phyloP scores from a whole-genome alignment of 257 asterid species.

The Solanum dulcamara region DNA sequence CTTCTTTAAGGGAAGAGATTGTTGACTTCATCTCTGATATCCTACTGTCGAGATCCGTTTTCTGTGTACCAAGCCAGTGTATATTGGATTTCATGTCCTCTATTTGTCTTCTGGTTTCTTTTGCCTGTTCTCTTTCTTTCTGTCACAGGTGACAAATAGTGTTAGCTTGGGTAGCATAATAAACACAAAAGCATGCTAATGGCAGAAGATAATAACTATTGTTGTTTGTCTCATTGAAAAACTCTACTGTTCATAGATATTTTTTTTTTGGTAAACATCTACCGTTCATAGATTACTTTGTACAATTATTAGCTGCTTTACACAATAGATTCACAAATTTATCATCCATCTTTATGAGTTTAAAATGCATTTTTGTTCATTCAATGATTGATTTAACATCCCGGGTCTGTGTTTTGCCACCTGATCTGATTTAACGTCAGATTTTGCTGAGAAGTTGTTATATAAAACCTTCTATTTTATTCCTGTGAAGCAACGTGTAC shows the following conservation, averaged over 20 bases:
- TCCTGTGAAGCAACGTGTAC: not conserved
- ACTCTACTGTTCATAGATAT: not conserved
- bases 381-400: not conserved
- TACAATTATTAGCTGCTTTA: not conserved
- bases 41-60: constrained; percentile 25
- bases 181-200: not conserved
- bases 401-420: not conserved
- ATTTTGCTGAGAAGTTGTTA: not conserved
- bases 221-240: not conserved
- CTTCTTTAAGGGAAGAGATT: constrained; percentile 53
- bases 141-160: constrained; percentile 4
- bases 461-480: not conserved
- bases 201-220: not conserved
- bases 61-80: constrained; percentile 31
- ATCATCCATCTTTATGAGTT: not conserved
- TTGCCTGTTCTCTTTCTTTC: constrained; percentile 44
- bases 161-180: not conserved
- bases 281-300: not conserved
- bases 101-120: constrained; percentile 29
- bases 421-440: not conserved
- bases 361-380: not conserved
- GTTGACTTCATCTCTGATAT: constrained; percentile 51
- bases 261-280: too few relatives aligned
- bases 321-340: not conserved
- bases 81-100: constrained; percentile 49